These are phyloP conservation scores for Furcasterigmium sp. DNA, from an alignment of 2,329 filamentous ascomycete genomes.

Conservation along the genomic window DNA sequence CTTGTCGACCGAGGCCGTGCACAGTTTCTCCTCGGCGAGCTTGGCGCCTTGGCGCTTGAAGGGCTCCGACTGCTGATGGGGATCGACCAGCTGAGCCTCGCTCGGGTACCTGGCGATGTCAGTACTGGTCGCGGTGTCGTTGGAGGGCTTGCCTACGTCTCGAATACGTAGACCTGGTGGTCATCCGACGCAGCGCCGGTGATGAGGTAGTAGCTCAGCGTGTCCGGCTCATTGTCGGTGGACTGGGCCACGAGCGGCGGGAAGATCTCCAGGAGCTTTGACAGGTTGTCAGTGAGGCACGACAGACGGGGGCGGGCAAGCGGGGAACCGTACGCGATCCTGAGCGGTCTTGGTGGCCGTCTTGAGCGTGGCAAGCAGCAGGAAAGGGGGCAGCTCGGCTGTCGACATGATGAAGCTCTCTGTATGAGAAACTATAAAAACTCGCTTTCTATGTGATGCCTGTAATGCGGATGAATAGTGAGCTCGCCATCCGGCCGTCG, in stretches of 20 bases:
- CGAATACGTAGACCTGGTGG: neutral
- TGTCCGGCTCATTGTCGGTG: neutral
- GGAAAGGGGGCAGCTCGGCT: neutral
- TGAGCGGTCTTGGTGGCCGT: neutral
- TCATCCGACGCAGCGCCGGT: neutral
- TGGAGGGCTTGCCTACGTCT: neutral
- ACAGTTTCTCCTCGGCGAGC: neutral
- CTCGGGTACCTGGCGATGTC: neutral
- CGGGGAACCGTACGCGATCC: neutral
- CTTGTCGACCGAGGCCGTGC: neutral
- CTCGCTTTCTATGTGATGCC: too few relatives aligned
- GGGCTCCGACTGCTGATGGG: neutral
- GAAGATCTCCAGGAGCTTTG: neutral
- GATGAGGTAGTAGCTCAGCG: constrained; percentile 1
- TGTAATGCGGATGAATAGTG: too few relatives aligned
- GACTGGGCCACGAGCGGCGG: neutral
- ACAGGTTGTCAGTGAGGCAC: neutral
- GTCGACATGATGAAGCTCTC: neutral
- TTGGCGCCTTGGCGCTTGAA: neutral
- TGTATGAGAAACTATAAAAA: too few relatives aligned
- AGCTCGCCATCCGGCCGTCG: too few relatives aligned
- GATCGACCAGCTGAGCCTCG: neutral
- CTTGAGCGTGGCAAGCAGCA: neutral
- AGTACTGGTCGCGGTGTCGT: too few relatives aligned
- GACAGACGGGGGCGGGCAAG: neutral